Evolutionary conservation across 2,329 filamentous ascomycete species (phyloP), one percentile per base, ranked within the genome.

Genomic region (Cucurbitaria berberidis): DNA sequence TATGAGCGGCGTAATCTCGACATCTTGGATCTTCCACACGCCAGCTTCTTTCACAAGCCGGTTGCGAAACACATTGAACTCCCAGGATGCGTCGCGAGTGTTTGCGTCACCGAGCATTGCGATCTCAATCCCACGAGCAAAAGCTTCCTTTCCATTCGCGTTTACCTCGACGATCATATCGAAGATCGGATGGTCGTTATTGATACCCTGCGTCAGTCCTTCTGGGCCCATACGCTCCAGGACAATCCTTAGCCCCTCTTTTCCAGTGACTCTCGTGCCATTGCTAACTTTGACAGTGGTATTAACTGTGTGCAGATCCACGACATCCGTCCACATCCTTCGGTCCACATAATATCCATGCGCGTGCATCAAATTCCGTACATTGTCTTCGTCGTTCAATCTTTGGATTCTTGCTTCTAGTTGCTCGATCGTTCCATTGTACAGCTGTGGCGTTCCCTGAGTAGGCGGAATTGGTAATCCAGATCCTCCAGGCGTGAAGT

Each of bases 181-280:
- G 40, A 69, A 65, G 45, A 67, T 66, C 1, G 54, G 61, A 47
- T 67, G 62, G 29, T 67, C 64, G 40, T 66, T 69, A 34, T 63
- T 60, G 35, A 67, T 58, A 8, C 64, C 64, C 24, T 59, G 53
- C 10, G 53, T 60, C 48, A 69, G 43, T 3, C 53, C 56, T 29
- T 65, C 57, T 3, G 63, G 57, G 3, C 63, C 66, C 59, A 65
- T 66, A 7, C 57, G 52, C 53, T 66, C 63, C 24, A 67, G 27
- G 1, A 52, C 56, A 15, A 48, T 42, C 10, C 59, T 51, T 8
- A 62, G 55, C 9, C 62, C 66, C 18, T 22, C 32, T n/a, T 55
- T 40, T 15, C 63, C 66, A 3, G 32, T 46, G 36, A 52, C 59
- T 5, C 30, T 54, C 8, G 40, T 48, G 10, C 51, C 49, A 13